phyloP scores from a whole-genome alignment of 768 basidiomycete genomes.

The Boletus coccyginus region DNA sequence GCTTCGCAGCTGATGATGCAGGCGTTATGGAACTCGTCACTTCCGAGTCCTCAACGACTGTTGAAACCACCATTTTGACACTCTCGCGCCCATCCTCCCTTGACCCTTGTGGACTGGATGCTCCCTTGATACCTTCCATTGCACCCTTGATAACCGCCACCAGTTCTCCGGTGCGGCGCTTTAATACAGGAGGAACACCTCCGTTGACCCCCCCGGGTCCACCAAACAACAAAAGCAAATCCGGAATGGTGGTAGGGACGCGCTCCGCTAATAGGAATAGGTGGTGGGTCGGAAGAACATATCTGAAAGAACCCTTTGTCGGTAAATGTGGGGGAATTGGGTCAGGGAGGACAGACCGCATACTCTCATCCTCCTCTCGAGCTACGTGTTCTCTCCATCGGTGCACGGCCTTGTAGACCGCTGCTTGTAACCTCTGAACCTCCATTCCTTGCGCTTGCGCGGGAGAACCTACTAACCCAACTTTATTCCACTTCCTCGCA shows the following conservation, averaged over 20 bases:
- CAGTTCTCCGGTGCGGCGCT: slow-evolving; percentile 60
- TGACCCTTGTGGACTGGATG: background rate
- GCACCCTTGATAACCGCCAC: slow-evolving; percentile 57
- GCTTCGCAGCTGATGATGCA: background rate
- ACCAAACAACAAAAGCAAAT: slow-evolving; percentile 57
- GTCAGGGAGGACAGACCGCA: slow-evolving; percentile 47
- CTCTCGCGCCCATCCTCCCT: background rate
- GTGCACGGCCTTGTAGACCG: slow-evolving; percentile 71
- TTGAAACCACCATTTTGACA: background rate
- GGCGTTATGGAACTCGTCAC: slow-evolving; percentile 11
- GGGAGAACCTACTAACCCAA: slow-evolving; percentile 32
- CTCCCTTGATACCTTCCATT: slow-evolving; percentile 25
- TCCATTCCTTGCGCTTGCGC: slow-evolving; percentile 33
- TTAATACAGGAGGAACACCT: slow-evolving; percentile 61
- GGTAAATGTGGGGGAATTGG: background rate
- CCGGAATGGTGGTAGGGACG: slow-evolving; percentile 62
- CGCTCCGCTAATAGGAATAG: slow-evolving; percentile 72
- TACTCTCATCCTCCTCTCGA: slow-evolving; percentile 84
- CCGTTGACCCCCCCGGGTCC: slow-evolving; percentile 13
- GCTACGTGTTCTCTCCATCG: slow-evolving; percentile 80
- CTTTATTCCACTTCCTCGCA: slow-evolving; percentile 82
- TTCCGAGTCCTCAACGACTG: slow-evolving; percentile 1
- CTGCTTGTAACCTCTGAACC: slow-evolving; percentile 44
- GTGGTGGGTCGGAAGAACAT: slow-evolving; percentile 72
- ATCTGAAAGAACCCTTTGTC: slow-evolving; percentile 39